Evolutionary conservation across 2,329 filamentous ascomycete genomes (phyloP).

Genomic region (Hypoxylon sp.): DNA sequence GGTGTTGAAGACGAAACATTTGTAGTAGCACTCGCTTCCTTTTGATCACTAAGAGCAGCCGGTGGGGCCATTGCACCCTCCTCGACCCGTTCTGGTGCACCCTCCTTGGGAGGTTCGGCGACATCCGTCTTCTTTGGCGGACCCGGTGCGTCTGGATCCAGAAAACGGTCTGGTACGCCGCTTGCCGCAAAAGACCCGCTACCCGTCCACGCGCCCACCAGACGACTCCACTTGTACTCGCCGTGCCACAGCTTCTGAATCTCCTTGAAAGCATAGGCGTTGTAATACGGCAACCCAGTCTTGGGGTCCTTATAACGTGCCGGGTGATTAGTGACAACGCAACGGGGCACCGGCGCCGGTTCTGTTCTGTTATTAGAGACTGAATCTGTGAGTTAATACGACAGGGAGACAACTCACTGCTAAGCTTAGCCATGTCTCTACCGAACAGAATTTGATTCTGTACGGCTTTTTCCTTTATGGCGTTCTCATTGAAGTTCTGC

Average conservation of each 20-base stretch:
- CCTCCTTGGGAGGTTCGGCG: conserved; percentile 30
- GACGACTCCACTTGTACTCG: conserved; percentile 84
- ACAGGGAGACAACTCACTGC: conserved; percentile 60
- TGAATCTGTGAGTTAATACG: not conserved
- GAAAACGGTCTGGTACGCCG: conserved; percentile 86
- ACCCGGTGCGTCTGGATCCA: conserved; percentile 58
- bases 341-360: conserved; percentile 70
- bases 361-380: conserved; percentile 57
- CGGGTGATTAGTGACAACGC: conserved; percentile 85
- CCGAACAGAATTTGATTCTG: conserved; percentile 73
- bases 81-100: conserved; percentile 23
- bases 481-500: conserved; percentile 71
- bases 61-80: conserved; percentile 13
- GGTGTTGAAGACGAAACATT: conserved; percentile 8
- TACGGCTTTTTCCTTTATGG: conserved; percentile 68
- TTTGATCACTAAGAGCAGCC: conserved; percentile 18
- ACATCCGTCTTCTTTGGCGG: conserved; percentile 46
- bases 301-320: conserved; percentile 88
- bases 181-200: conserved; percentile 73
- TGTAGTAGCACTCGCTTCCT: conserved; percentile 15
- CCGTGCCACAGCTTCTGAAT: conserved; percentile 81
- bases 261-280: conserved; percentile 84
- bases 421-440: conserved; percentile 70
- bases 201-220: conserved; percentile 88
- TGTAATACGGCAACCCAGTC: conserved; percentile 86